Evolutionary conservation across 2,329 filamentous ascomycete species (phyloP).

Genomic region (Nakataea oryzae): DNA sequence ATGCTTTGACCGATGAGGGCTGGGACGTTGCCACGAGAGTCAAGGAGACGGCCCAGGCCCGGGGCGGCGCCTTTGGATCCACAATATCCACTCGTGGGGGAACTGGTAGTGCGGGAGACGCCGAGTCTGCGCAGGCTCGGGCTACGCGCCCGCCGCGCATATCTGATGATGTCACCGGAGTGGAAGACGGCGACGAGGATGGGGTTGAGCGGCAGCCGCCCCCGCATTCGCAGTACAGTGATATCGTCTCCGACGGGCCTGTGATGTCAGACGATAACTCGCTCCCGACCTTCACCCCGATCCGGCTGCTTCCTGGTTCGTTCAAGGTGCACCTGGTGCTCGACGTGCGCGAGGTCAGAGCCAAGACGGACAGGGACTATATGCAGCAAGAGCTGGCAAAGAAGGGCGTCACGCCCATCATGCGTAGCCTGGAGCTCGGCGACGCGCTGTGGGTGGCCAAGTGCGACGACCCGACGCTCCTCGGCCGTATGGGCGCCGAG

Average conservation of each 20-base stretch:
- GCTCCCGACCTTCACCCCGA: constrained; percentile 44
- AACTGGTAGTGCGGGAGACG: background rate
- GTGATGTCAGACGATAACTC: constrained; percentile 15
- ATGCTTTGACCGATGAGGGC: constrained; percentile 65
- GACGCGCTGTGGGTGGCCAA: constrained; percentile 75
- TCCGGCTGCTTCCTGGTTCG: constrained; percentile 49
- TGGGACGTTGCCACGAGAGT: constrained; percentile 64
- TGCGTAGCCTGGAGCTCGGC: constrained; percentile 60
- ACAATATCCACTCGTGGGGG: background rate
- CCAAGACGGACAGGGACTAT: constrained; percentile 65
- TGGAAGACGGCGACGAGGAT: constrained; percentile 3
- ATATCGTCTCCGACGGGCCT: constrained; percentile 29
- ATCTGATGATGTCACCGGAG: background rate
- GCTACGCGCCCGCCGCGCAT: too few relatives aligned
- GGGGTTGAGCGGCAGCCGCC: constrained; percentile 2
- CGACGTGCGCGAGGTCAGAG: constrained; percentile 64
- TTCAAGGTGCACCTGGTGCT: constrained; percentile 66
- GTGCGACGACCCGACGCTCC: constrained; percentile 46
- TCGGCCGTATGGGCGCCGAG: constrained; percentile 46
- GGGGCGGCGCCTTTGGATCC: constrained; percentile 3
- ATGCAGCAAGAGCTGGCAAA: constrained; percentile 63
- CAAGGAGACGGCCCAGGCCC: constrained; percentile 26
- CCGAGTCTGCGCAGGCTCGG: too few relatives aligned
- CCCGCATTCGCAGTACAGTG: constrained; percentile 15
- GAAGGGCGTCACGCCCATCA: constrained; percentile 53